Base-by-base conservation (phyloP, 202 grass and related monocot species). In the Hordeum pubiflorum region DNA sequence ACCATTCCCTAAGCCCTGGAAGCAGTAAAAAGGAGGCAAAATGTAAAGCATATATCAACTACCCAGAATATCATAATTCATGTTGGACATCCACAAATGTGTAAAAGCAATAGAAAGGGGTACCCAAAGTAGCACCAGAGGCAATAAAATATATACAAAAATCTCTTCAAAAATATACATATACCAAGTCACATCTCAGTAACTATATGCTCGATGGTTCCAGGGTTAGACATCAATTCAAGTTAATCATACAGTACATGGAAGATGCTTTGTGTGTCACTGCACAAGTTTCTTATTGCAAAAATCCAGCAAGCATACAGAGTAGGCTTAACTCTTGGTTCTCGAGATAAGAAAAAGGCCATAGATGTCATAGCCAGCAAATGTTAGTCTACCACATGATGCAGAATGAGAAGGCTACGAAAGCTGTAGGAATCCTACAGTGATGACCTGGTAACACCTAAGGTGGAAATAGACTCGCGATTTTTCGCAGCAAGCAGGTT, bases 1-100 rank as follows among this genome's bases (percentile, higher is more conserved):
- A 98, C 92, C 92, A 94, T 86, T 98, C 95, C 63, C 95, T 93
- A n/a, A 98, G 84, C 66, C 95, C 93, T 96, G 76, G 21, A 14
- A 83, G 59, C 17, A 34, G 31, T 44, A 62, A 63, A 79, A 55
- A 63, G 9, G 64, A n/a, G 21, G 38, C 0, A 15, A n/a, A 75
- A 68, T 33, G 22, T 59, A 59, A 61, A 68, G 37, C 21, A 68
- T 10, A 74, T 7, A 56, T 9, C 77, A 77, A 40, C 48, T 58
- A 72, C 46, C 36, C 6, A 73, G 58, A 37, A 72, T 50, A 77
- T 32, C 33, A 39, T 68, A 68, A 40, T 9, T 67, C 11, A 61
- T 85, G 56, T 54, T 71, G 12, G 5, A 27, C 8, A 63, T 63
- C 7, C 27, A 54, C 20, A 76, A 24, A 78, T 62, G 34, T 48